Evolutionary conservation across 1,284 basidiomycete genomes (phyloP).

Genomic region (Microbotryum saponariae): DNA sequence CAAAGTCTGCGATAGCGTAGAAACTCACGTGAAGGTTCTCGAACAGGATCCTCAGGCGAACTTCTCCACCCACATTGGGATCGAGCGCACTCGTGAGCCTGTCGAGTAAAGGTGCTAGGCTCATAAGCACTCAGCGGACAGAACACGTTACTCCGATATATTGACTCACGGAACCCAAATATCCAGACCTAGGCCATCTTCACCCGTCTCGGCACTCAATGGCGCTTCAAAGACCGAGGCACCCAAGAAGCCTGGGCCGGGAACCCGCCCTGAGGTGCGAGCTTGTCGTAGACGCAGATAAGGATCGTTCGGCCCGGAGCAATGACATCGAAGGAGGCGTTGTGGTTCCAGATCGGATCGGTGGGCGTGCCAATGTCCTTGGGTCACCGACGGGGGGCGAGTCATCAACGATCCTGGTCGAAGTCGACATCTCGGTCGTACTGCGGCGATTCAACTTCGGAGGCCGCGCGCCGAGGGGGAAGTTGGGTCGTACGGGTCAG

Average conservation of each 20-base stretch:
- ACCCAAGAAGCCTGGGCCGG: conserved; percentile 41
- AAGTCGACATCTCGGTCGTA: neutral
- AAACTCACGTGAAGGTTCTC: conserved; percentile 18
- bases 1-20: conserved; percentile 32
- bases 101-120: neutral
- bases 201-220: conserved; percentile 19
- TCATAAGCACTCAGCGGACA: no score
- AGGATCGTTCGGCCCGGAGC: conserved; percentile 39
- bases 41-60: conserved; percentile 18
- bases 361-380: conserved; percentile 30
- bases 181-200: conserved; percentile 39
- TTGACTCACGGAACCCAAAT: conserved; percentile 40
- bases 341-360: conserved; percentile 42
- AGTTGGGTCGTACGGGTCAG: no score
- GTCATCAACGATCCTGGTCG: conserved; percentile 6
- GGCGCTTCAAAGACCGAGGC: conserved; percentile 40
- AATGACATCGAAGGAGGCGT: conserved; percentile 43
- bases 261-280: conserved; percentile 9
- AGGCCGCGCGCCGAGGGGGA: neutral
- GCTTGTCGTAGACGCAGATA: conserved; percentile 43
- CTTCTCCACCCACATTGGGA: conserved; percentile 20
- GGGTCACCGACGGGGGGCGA: conserved; percentile 25
- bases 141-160: no score
- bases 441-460: neutral
- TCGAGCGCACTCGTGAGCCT: conserved; percentile 24